Evolutionary conservation across 2,329 filamentous ascomycete genomes (phyloP).

Genomic region (Cercospora janseana): DNA sequence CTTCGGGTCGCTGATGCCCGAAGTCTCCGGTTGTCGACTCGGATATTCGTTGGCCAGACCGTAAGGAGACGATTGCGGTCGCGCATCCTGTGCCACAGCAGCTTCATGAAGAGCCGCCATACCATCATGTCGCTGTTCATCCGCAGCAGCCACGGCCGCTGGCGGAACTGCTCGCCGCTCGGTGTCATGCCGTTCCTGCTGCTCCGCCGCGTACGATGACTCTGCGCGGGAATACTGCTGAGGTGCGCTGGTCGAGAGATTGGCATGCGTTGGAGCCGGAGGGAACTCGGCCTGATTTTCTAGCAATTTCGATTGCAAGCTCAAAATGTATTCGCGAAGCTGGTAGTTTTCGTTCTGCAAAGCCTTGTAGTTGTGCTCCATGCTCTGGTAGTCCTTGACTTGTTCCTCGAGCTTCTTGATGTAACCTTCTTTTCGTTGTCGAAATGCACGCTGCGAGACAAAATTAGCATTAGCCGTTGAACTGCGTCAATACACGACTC

Average conservation of each 20-base stretch:
- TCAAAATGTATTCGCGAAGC: constrained; percentile 87
- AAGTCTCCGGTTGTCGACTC: constrained; percentile 9
- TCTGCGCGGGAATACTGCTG: constrained; percentile 29
- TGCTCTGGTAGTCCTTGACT: constrained; percentile 72
- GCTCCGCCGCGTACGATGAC: constrained; percentile 24
- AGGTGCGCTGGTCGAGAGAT: constrained; percentile 50
- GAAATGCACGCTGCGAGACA: constrained; percentile 75
- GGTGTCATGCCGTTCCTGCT: constrained; percentile 28
- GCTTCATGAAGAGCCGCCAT: constrained; percentile 31
- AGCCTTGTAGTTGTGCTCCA: constrained; percentile 76
- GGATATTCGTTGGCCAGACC: constrained; percentile 29
- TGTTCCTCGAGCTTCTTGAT: constrained; percentile 97
- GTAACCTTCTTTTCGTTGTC: constrained; percentile 95
- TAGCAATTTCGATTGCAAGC: constrained; percentile 79
- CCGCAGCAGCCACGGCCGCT: constrained; percentile 26
- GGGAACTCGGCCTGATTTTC: constrained; percentile 82
- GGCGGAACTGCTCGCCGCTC: constrained; percentile 24
- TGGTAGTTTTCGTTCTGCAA: constrained; percentile 86
- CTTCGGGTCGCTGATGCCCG: constrained; percentile 14
- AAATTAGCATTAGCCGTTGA: background rate
- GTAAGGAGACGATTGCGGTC: constrained; percentile 30
- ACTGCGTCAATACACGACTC: no score
- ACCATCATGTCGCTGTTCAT: constrained; percentile 26
- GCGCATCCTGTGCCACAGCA: constrained; percentile 27
- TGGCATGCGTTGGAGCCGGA: constrained; percentile 75